Percentiles rank a stretch among this genome's conserved stretches.
Evolutionary conservation across 176 grass and related monocot genomes (phyloP).

Genomic region (Musa acuminata): DNA sequence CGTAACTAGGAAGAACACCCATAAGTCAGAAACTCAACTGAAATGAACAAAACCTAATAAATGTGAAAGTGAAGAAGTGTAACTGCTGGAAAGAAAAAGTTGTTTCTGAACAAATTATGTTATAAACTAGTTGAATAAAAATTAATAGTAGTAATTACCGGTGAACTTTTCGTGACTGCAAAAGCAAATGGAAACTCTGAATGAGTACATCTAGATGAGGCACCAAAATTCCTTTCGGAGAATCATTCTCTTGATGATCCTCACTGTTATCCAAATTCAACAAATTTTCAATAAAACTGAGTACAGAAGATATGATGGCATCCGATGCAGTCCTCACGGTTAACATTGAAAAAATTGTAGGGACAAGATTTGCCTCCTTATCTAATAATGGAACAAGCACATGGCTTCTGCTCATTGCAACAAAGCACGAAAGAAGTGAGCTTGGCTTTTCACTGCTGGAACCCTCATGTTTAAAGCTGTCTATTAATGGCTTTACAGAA

Average conservation of each 20-base stretch:
- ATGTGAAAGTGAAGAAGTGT: neutral
- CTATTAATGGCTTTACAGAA: conserved; percentile 63
- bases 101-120: neutral
- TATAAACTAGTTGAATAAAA: neutral
- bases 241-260: conserved; percentile 43
- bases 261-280: conserved; percentile 69
- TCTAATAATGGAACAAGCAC: conserved; percentile 50
- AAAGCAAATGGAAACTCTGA: conserved; percentile 67
- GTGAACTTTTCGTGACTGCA: conserved; percentile 50
- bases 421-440: conserved; percentile 84
- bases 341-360: conserved; percentile 76
- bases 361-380: conserved; percentile 60
- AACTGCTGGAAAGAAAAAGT: neutral
- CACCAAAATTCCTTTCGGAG: conserved; percentile 48
- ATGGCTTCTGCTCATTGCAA: conserved; percentile 73
- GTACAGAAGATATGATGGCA: conserved; percentile 58
- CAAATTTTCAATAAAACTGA: conserved; percentile 86
- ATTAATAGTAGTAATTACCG: conserved; percentile 35
- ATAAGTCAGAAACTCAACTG: neutral
- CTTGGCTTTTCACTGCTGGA: conserved; percentile 80
- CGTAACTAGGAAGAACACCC: neutral
- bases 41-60: neutral
- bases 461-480: conserved; percentile 78
- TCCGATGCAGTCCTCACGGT: conserved; percentile 71
- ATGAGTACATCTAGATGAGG: conserved; percentile 77